Base-by-base conservation (phyloP, 176 grass and related monocot species). In the Rhynchospora tenuis region DNA sequence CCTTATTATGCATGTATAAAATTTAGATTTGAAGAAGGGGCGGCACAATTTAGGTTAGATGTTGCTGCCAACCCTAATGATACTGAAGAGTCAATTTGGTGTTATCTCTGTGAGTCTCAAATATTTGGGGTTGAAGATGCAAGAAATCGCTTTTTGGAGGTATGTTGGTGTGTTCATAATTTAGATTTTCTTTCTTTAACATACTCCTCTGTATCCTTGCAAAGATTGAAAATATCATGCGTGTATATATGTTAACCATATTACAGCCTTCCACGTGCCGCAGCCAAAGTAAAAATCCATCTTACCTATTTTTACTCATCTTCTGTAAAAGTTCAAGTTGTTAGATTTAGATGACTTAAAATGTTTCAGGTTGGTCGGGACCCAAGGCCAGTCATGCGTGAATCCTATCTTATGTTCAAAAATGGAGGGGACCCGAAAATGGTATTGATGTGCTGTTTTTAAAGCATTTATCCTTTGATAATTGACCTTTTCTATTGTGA, bases 31-130 rank as follows among this genome's bases (percentile, higher is more conserved):
- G 54, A 91, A 73, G 95, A 98, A 27, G 95, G 87, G 9, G 95
- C 95, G 16, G 92, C 91, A 81, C 95, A 98, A 81, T 94, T 94
- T 80, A 88, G 95, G 82, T 57, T 98, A 54, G 95, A 98, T 14
- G 92, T 94, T 82, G 89, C 89, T 51, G 82, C 87, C 9, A 98
- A 94, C 51, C 92, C 95, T 0, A 90, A 98, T 6, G 92, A 98
- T 46, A 94, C 89, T 0, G 95, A 94, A 33, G 95, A 94, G 66
- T 93, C 90, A 1, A 94, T 94, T 87, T 98, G 95, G 95, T 98
- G 90, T 83, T 94, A 94, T 82, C 73, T 98, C 2, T 94, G 86
- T 84, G 95, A 97, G 62, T 90, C 92, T 88, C 92, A 86, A 68
- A 28, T 92, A n/a, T 90, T 83, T 23, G 90, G 95, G 8, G 82